Conservation (phyloP, 2,329 filamentous ascomycete species). For the Claviceps digitariae region DNA sequence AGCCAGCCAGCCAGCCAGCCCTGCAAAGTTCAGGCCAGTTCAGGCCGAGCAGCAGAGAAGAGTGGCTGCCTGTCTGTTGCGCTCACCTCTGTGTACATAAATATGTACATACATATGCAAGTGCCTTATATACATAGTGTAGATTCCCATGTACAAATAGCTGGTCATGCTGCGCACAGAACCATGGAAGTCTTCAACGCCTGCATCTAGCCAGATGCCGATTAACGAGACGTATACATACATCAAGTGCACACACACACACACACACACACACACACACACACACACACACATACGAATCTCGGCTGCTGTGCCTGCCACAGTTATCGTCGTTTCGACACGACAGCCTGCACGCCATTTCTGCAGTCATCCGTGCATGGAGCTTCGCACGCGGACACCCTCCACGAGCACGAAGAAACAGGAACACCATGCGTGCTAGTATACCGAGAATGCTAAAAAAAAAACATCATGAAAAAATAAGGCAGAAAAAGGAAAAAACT, state of each 20-base stretch:
- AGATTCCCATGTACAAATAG: neutral
- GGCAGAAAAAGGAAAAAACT: neutral
- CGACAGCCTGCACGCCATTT: conserved; percentile 1
- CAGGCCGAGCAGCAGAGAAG: neutral
- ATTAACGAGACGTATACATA: neutral
- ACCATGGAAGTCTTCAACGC: neutral
- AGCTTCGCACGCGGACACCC: neutral
- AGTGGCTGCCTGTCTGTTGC: too few species aligned
- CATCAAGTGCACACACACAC: too few species aligned
- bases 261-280: too few species aligned
- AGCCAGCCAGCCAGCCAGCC: neutral
- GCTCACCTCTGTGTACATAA: too few species aligned
- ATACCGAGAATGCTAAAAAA: neutral
- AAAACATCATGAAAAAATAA: too few species aligned
- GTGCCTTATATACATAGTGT: too few species aligned
- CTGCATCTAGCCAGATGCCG: neutral
- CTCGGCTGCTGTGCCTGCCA: neutral
- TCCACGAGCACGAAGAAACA: neutral
- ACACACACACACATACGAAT: neutral
- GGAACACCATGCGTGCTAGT: neutral
- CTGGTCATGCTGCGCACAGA: neutral
- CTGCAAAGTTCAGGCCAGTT: neutral
- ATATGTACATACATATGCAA: too few species aligned
- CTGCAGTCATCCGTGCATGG: conserved; percentile 1
- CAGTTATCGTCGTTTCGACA: neutral